phyloP scores from a whole-genome alignment of 257 asterid genomes.

The Paulownia fortunei region DNA sequence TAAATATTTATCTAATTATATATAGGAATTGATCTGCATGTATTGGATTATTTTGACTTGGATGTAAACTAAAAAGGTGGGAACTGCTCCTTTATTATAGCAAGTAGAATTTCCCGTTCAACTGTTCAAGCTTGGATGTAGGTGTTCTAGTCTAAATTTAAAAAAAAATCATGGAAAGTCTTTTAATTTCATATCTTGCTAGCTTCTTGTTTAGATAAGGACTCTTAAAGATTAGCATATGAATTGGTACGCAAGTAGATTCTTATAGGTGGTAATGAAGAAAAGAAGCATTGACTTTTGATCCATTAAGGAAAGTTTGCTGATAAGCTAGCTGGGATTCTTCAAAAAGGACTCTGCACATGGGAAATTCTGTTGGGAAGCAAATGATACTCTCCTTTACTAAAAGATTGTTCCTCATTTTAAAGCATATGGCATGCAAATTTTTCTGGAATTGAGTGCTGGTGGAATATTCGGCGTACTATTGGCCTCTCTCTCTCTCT shows the following conservation, averaged over 20 bases:
- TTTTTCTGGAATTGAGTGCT: constrained; percentile 22
- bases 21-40: neutral
- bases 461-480: constrained; percentile 27
- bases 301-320: constrained; percentile 21
- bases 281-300: constrained; percentile 36
- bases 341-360: constrained; percentile 40
- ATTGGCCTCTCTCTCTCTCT: neutral
- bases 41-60: constrained; percentile 3
- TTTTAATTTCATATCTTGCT: neutral
- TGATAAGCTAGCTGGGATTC: constrained; percentile 38
- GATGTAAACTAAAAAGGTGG: neutral
- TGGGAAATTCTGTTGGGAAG: constrained; percentile 41
- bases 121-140: neutral
- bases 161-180: neutral
- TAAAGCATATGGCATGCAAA: constrained; percentile 22
- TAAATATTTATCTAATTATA: neutral
- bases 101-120: neutral
- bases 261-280: constrained; percentile 31
- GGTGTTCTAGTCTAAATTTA: neutral
- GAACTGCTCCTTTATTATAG: neutral
- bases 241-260: constrained; percentile 13
- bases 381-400: constrained; percentile 32
- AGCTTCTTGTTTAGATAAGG: constrained; percentile 13
- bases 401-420: constrained; percentile 39
- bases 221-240: constrained; percentile 8